Base-by-base conservation (phyloP, 768 basidiomycete genomes). In the Asterophora parasitica region DNA sequence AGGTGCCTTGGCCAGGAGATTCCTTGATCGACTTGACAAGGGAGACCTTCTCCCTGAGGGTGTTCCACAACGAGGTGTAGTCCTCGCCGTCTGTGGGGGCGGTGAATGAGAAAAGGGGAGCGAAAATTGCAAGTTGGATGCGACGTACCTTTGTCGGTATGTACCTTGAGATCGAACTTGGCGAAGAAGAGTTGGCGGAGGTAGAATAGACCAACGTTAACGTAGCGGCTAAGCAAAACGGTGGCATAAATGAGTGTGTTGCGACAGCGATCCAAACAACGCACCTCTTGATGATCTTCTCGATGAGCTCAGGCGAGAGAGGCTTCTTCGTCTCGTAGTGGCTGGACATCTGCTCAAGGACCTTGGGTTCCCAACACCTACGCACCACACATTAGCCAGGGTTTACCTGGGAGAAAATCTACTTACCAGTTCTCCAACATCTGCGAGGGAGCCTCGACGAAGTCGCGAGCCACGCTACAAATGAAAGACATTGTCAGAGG, bases 381-480 rank as follows among this genome's bases (percentile, higher is more conserved):
- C 2, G 37, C 23, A 26, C 13, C 26, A 20, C 16, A 6, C 15
- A 26, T 40, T 27, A 27, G 7, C 12, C 7, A 4, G 7, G 23
- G 6, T 12, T 15, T 26, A 27, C 12, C 17, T 47, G 44, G 7
- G 42, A 12, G 15, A 26, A 13, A 51, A 27, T 30, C 27, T 11
- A 47, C 66, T 13, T 38, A 83, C 91, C 91, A 93, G 58, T 92
- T 90, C 67, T 94, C 92, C 51, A 92, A 70, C 91, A 92, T 92
- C 68, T 94, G 90, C 13, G 85, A 87, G 0, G 91, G 92, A 2
- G 91, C 91, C 65, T 93, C 90, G 8, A 91, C 90, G 52, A 91
- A 91, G 63, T 92, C 89, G 4, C 84, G 67, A 6, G 85, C 84
- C 19, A 88, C 85, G 20, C 79, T 74, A 44, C 30, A 2, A 45